A percentile compares a stretch with the other conserved stretches of the same genome.
phyloP scores from a whole-genome alignment of 2,329 filamentous ascomycete species.

The Pseudopithomyces chartarum region DNA sequence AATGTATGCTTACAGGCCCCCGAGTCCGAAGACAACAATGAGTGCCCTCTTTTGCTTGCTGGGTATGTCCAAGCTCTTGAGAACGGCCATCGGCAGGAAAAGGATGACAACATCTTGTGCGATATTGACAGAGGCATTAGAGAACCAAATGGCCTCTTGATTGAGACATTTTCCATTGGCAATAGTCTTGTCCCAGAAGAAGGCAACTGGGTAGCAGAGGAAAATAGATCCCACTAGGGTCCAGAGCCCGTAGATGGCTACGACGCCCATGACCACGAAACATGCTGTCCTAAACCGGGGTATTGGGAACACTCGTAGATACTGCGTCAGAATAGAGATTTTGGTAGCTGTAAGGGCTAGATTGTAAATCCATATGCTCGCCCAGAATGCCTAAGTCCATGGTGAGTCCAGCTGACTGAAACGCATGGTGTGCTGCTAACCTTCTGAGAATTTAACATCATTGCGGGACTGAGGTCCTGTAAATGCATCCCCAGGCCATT shows the following conservation, averaged over 20 bases:
- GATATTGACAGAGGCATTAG: constrained; percentile 40
- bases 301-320: constrained; percentile 36
- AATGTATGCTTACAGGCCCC: constrained; percentile 41
- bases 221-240: constrained; percentile 40
- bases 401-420: constrained; percentile 15
- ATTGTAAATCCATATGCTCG: constrained; percentile 39
- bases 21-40: constrained; percentile 44
- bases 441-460: constrained; percentile 9
- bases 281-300: constrained; percentile 34
- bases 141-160: constrained; percentile 35
- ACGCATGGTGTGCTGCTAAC: not conserved
- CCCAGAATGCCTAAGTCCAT: constrained; percentile 39
- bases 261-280: constrained; percentile 31
- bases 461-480: constrained; percentile 13
- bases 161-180: constrained; percentile 35
- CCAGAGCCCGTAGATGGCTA: constrained; percentile 33
- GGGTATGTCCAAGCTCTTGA: constrained; percentile 39
- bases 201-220: constrained; percentile 36
- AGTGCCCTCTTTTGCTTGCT: constrained; percentile 43
- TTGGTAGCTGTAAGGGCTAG: constrained; percentile 39
- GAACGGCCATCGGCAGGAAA: constrained; percentile 35
- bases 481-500: constrained; percentile 37
- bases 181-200: constrained; percentile 39
- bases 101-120: constrained; percentile 39
- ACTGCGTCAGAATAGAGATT: constrained; percentile 39